Evolutionary conservation across 2,329 filamentous ascomycete species (phyloP), one percentile per base, ranked within the genome.

Genomic region (Sporothrix sp.): DNA sequence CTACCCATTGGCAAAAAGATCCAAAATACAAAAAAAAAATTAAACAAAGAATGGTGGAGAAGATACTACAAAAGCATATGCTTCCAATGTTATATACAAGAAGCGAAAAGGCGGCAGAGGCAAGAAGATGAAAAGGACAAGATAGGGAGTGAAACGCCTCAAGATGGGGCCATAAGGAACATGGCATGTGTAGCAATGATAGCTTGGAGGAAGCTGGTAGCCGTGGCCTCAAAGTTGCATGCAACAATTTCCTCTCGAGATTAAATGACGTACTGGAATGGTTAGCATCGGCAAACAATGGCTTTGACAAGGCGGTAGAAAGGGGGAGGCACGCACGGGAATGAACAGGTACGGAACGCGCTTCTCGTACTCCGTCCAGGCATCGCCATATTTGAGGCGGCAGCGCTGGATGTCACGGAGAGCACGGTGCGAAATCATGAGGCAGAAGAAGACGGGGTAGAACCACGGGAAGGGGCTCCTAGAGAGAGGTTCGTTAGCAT

Each of bases 381-480:
- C 54, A 10, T 58, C 58, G 50, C 58, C 87, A 67, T 95, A 95
- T 73, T 87, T 90, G 61, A 71, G 73, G 55, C 80, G 79, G 67
- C 88, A 95, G 57, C 82, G 76, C 62, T 83, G 73, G 56, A 91
- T 87, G 64, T 95, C 88, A 57, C 88, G 76, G 48, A 71, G 68
- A 10, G 86, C 85, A 52, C 87, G 84, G 67, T 94, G 88, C 3
- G 81, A 72, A 62, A 94, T 93, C 87, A 93, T 93, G 58, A 71
- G 70, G 32, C 72, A 72, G 65, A 95, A 95, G 73, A 95, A 95
- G 40, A 87, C 65, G 0, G 87, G 85, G 62, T 94, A 93, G 67
- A 95, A 94, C 87, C 87, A 95, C 0, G 88, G 88, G 68, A 94
- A 91, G 0, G 87, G 86, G 60, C 83, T 87, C 59, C 56, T 58